phyloP scores from a whole-genome alignment of 1,139 yeast species.

The Zhuliangozyma parablackwelliae region DNA sequence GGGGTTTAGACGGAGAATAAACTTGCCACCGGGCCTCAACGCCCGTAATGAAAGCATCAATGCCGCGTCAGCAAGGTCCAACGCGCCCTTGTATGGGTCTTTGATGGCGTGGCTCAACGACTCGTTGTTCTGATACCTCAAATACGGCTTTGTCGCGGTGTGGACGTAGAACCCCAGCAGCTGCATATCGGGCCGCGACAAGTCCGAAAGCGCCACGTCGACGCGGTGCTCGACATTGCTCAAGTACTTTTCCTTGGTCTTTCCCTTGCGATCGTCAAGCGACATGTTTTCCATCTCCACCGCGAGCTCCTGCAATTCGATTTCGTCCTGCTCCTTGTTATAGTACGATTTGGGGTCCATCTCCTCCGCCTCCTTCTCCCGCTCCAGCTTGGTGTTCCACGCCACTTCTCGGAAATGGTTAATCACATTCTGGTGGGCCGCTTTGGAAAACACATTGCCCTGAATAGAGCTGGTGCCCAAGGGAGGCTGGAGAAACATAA shows the following conservation, averaged over 20 bases:
- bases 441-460: slow-evolving; percentile 73
- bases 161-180: slow-evolving; percentile 60
- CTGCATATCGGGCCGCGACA: slow-evolving; percentile 74
- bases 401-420: slow-evolving; percentile 49
- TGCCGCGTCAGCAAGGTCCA: slow-evolving; percentile 89
- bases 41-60: slow-evolving; percentile 67
- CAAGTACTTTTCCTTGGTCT: neutral
- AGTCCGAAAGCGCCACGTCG: slow-evolving; percentile 77
- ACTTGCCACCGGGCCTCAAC: slow-evolving; percentile 63
- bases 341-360: slow-evolving; percentile 20
- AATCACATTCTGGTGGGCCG: slow-evolving; percentile 59
- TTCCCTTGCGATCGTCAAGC: neutral
- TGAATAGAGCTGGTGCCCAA: slow-evolving; percentile 75
- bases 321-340: slow-evolving; percentile 24
- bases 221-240: slow-evolving; percentile 20
- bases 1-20: slow-evolving; percentile 68
- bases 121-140: slow-evolving; percentile 23
- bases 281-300: slow-evolving; percentile 2
- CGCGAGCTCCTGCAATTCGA: slow-evolving; percentile 11
- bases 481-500: slow-evolving; percentile 76
- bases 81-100: slow-evolving; percentile 24
- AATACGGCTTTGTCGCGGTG: slow-evolving; percentile 72
- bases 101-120: slow-evolving; percentile 23
- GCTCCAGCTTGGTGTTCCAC: slow-evolving; percentile 8
- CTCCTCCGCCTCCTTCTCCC: slow-evolving; percentile 1